Base-by-base conservation (phyloP, 2,329 filamentous ascomycete genomes). In the Aspergillus sp. region DNA sequence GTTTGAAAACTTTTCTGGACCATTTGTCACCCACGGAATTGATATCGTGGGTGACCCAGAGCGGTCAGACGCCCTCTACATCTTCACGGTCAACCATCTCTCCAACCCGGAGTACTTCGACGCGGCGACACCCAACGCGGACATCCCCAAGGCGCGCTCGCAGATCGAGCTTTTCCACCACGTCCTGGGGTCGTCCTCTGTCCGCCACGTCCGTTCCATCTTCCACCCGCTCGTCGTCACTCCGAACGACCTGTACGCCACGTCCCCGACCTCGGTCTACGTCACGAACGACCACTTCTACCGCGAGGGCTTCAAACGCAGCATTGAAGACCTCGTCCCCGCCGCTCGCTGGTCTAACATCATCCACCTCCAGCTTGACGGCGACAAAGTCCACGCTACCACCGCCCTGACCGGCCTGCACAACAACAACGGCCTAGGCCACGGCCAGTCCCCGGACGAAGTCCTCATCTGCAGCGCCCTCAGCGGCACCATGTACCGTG, bases 251-350 rank as follows among this genome's bases (percentile, higher is more conserved):
- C 66, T 86, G 11, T 65, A 79, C 5, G 80, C 77, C 2, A 60
- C 67, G 3, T 77, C 71, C 0, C 74, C 78, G 0, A 69, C 60
- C 11, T 76, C 77, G 0, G 76, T 86, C 62, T 80, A 81, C 46
- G 77, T 85, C 5, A 85, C 82, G 0, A 86, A 86, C 55, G 83
- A 86, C 55, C 82, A 85, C 49, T 67, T 68, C 57, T 76, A 84
- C 62, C 74, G 71, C 0, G 73, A 79, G 1, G 82, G 82, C 0
- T 4, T 63, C 0, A 62, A 76, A 65, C 74, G 82, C 2, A 8
- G 60, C 0, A 1, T 83, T 0, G 83, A 86, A 56, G 75, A 79
- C 32, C 0, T 79, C 0, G 68, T 72, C 26, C 65, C 64, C 0
- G 57, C 61, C 0, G 68, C 74, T 0, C 73, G 66, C 17, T 84